Base-by-base conservation (phyloP, 495 filamentous ascomycete genomes). In the Neurospora terricola region DNA sequence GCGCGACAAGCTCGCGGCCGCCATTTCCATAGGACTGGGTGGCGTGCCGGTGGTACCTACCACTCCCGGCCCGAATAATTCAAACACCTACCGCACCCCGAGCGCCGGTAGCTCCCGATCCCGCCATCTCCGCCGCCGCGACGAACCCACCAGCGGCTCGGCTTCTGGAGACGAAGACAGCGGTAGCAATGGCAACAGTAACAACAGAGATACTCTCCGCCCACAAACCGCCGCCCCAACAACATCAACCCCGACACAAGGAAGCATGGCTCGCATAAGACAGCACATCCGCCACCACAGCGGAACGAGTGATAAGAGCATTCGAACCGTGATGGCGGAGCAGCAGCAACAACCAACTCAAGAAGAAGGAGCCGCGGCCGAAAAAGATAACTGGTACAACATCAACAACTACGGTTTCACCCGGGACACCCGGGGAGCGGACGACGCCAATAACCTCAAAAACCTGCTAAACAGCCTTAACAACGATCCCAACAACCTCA, bases 241-340 rank as follows among this genome's bases (percentile, higher is more conserved):
- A 62, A 4, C 23, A n/a, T n/a, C n/a, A 27, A 62, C 54, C 23
- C 54, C 30, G 2, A 30, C 54, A 2, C 45, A 16, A 16, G 54
- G 78, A 68, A 81, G 85, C 71, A 70, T 83, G 11, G 78, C 80
- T 5, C 81, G 79, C 18, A 72, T 85, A 38, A 81, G 79, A 10
- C 76, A 71, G 9, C 83, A 84, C 68, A 72, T 81, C 16, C 82
- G 84, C 38, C 75, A 76, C 7, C 72, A 74, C 16, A 84, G 82
- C 75, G 75, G 72, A 16, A 84, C 54, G 23, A 62, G 54, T 34
- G 82, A 84, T 27, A 76, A 76, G 4, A 83, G 79, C 72, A 77
- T 77, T 7, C 54, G 75, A 38, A 80, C 77, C 0, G 79, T 80
- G 4, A 48, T 75, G 18, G 68, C 45, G 18, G 43, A 45, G 18